Base-by-base conservation (phyloP, 495 filamentous ascomycete species). In the Aspergillus nanangensis region DNA sequence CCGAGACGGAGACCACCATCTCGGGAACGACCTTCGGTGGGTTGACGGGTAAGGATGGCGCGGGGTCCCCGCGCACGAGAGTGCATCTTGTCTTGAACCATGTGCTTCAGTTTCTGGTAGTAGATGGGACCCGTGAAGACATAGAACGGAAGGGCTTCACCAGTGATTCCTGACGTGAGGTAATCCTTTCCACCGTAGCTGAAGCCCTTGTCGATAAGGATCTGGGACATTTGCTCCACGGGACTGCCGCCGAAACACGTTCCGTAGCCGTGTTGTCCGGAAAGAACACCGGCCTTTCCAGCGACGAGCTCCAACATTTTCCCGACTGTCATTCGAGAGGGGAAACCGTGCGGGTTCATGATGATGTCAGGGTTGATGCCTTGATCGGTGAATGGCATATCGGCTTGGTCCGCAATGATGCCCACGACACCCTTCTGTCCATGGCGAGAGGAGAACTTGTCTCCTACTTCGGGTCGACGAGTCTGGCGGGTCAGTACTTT, bases 61-160 rank as follows among this genome's bases (percentile, higher is more conserved):
- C 86, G 81, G 2, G 94, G 93, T 3, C 93, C 93, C 35, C 87
- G 84, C 8, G 90, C 81, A 44, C 93, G 90, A 8, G 90, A 88
- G 67, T 99, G 93, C 92, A 99, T 96, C 76, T 99, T 99, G 57
- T 99, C 93, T 62, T 95, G 89, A 23, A 99, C 93, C 93, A 99
- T 99, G 80, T 99, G 93, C 80, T 97, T 99, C 34, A 99, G 82
- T 56, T 96, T 95, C 75, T 99, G 93, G 76, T 99, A 99, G 76
- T 95, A 99, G 67, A 96, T 97, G 3, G 93, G 93, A 0, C 93
- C 93, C 56, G 92, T 94, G 77, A 96, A 99, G 66, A 99, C 91
- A 60, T 99, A 97, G 29, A 90, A 90, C 36, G 92, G 88, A 15
- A 96, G 76, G 2, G 86, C 77, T 69, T 97, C 92, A 56, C 93